Evolutionary conservation across 441 rosid genomes (phyloP), one percentile per base, ranked within the genome.

Genomic region (Populus hybrid): DNA sequence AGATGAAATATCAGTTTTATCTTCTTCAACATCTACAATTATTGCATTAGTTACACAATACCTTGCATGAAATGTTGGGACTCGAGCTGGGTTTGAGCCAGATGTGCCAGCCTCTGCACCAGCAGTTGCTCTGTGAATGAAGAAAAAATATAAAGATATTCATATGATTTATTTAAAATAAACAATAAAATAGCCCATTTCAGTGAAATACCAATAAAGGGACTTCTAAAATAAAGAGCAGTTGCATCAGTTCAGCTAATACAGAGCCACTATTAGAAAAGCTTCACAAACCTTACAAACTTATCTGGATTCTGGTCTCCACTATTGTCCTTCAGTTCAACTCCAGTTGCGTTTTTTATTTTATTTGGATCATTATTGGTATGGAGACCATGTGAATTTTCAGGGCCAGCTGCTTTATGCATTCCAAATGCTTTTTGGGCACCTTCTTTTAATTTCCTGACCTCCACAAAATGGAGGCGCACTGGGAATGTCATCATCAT

Each of bases 41-140:
- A 75, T 36, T 30, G 32, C 67, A 30, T 77, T 30, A 50, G 53
- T 73, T 50, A 40, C 34, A 59, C 67, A 77, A 16, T 87, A 93
- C 98, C 96, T 92, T 4, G 98, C 99, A 88, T 97, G 98, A 89
- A 91, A 94, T 71, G 92, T 87, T 46, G 99, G 99, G 40, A 93
- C 76, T 76, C 98, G 92, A 71, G 91, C 91, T 69, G 92, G 94
- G 73, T 86, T 88, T 75, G 88, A 84, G 79, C 86, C 83, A 72
- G 94, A 80, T 69, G 82, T 81, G 70, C 88, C 85, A 75, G 90
- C 85, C 79, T 89, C 96, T 19, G 84, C 86, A 75, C 83, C 86
- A 73, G 80, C 84, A 64, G 88, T 75, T 72, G 83, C 81, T 83
- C 97, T 94, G 84, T 26, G 69, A 78, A 74, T 78, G 75, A 73